phyloP scores from a whole-genome alignment of 139 green algal species.

The Astrephomene gubernaculifera region DNA sequence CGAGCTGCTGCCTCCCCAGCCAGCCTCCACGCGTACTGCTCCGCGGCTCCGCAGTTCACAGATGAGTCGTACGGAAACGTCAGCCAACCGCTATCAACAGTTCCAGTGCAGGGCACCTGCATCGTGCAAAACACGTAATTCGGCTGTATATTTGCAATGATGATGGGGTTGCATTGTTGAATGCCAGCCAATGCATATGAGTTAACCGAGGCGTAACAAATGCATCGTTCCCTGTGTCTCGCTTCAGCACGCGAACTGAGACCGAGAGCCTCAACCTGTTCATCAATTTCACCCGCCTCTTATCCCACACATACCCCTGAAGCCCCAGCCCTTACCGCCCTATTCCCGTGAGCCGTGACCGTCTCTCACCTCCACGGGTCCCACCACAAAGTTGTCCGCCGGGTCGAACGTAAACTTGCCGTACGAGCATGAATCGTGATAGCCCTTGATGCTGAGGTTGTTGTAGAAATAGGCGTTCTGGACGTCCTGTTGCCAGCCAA shows the following conservation, averaged over 20 bases:
- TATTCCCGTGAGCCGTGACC: too few relatives aligned
- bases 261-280: neutral
- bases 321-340: too few relatives aligned
- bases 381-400: neutral
- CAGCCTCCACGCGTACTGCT: constrained; percentile 25
- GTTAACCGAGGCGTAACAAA: neutral
- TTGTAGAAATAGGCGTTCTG: neutral
- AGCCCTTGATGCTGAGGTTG: neutral
- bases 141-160: neutral
- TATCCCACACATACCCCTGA: neutral
- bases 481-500: neutral
- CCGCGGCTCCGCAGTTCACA: neutral
- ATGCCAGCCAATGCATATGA: neutral
- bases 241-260: too few relatives aligned
- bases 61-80: neutral
- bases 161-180: neutral
- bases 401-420: constrained; percentile 4
- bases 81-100: neutral
- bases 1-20: neutral
- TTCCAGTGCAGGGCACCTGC: constrained; percentile 3
- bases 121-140: neutral
- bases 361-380: constrained; percentile 2
- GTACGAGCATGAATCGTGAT: constrained; percentile 15
- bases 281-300: neutral
- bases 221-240: too few relatives aligned